Conservation (phyloP, 1,284 basidiomycete species). For the Naganishia sp. region DNA sequence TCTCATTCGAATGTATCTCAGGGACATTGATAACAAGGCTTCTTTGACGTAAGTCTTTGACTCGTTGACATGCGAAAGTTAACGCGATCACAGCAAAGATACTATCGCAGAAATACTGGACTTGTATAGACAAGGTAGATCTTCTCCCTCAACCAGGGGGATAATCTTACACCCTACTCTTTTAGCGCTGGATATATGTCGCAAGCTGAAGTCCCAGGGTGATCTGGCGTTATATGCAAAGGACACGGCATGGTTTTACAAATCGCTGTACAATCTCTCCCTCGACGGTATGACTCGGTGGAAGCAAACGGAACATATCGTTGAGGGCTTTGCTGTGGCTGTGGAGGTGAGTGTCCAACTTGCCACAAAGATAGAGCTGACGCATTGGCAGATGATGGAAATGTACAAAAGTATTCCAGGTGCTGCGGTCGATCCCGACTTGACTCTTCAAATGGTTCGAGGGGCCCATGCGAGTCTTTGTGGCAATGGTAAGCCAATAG, state of each 20-base stretch:
- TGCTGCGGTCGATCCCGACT: neutral
- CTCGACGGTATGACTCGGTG: conserved; percentile 17
- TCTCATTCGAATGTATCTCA: conserved; percentile 16
- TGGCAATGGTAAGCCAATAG: conserved; percentile 3
- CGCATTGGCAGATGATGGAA: conserved; percentile 5
- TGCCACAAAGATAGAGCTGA: neutral
- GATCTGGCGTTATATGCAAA: conserved; percentile 6
- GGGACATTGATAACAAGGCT: neutral
- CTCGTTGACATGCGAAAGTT: neutral
- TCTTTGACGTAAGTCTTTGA: neutral
- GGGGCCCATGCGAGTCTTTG: conserved; percentile 14
- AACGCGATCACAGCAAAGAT: neutral
- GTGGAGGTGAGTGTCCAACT: conserved; percentile 4
- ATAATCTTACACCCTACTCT: neutral
- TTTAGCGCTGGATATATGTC: conserved; percentile 18
- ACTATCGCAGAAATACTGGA: conserved; percentile 1
- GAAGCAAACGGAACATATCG: conserved; percentile 8
- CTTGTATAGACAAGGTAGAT: conserved; percentile 7
- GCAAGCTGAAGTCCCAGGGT: conserved; percentile 6
- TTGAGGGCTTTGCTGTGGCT: conserved; percentile 6
- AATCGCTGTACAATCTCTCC: conserved; percentile 25
- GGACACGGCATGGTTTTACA: conserved; percentile 31
- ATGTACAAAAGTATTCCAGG: conserved; percentile 5
- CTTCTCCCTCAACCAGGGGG: neutral
- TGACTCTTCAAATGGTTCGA: conserved; percentile 4